phyloP scores from a whole-genome alignment of 345 rosid genomes.

The Carallia pectinifolia region DNA sequence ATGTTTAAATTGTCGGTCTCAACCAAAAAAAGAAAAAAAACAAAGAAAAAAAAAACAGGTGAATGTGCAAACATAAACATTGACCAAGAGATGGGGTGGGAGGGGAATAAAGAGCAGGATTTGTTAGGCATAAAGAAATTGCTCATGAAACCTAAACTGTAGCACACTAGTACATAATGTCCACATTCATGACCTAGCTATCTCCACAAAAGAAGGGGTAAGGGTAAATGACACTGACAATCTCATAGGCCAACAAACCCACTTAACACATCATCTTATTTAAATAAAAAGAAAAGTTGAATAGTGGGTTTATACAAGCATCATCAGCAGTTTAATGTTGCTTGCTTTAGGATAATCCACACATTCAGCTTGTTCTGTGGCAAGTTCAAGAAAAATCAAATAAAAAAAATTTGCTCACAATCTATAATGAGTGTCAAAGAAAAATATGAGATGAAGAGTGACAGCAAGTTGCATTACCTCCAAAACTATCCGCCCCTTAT shows the following conservation, averaged over 20 bases:
- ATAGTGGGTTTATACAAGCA: background rate
- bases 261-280: background rate
- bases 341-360: no score
- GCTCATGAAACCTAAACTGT: background rate
- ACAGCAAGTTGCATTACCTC: conserved; percentile 49
- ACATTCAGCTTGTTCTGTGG: no score
- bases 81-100: background rate
- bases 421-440: background rate
- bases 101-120: background rate
- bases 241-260: background rate
- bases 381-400: background rate
- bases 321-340: background rate
- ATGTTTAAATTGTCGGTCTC: conserved; percentile 8
- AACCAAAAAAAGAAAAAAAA: background rate
- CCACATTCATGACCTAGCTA: background rate
- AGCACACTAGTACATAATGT: background rate
- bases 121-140: background rate
- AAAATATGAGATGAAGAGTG: background rate
- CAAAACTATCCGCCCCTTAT: conserved; percentile 65
- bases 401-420: background rate
- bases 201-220: background rate
- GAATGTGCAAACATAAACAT: background rate
- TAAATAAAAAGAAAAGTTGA: background rate
- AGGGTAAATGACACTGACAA: background rate
- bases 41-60: background rate